These are phyloP conservation scores for Phalaenopsis equestris DNA, from an alignment of 106 monocot genomes.

Conservation along the genomic window DNA sequence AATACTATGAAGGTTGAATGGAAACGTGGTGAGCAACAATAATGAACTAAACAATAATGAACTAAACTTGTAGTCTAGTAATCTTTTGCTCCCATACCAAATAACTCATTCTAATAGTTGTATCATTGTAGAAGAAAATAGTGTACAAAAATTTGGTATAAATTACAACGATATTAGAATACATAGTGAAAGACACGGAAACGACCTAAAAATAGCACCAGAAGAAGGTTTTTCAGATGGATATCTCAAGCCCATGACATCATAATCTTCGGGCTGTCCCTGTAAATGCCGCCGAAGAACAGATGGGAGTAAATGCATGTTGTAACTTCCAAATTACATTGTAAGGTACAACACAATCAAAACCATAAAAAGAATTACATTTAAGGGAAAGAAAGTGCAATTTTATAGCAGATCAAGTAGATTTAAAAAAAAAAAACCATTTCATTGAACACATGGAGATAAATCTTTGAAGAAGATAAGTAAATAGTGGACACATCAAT, in stretches of 20 bases:
- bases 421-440: not conserved
- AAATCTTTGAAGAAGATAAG: not conserved
- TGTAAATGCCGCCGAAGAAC: constrained; percentile 21
- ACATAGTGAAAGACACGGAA: constrained; percentile 22
- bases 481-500: not conserved
- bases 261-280: constrained; percentile 65
- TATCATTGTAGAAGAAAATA: not conserved
- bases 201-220: constrained; percentile 76
- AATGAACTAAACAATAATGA: not conserved
- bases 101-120: not conserved
- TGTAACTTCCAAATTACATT: not conserved
- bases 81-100: not conserved
- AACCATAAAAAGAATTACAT: not conserved
- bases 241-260: constrained; percentile 84
- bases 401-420: not conserved
- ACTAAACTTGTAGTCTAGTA: not conserved
- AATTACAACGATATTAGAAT: not conserved
- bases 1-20: too few relatives aligned
- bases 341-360: not conserved
- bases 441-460: not conserved
- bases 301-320: not conserved
- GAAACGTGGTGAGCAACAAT: too few relatives aligned
- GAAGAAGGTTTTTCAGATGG: constrained; percentile 80
- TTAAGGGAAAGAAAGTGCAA: not conserved
- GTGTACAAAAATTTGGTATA: not conserved